These are phyloP conservation scores for Phaeotremella skinneri DNA, from an alignment of 768 basidiomycete species.

Conservation along the genomic window DNA sequence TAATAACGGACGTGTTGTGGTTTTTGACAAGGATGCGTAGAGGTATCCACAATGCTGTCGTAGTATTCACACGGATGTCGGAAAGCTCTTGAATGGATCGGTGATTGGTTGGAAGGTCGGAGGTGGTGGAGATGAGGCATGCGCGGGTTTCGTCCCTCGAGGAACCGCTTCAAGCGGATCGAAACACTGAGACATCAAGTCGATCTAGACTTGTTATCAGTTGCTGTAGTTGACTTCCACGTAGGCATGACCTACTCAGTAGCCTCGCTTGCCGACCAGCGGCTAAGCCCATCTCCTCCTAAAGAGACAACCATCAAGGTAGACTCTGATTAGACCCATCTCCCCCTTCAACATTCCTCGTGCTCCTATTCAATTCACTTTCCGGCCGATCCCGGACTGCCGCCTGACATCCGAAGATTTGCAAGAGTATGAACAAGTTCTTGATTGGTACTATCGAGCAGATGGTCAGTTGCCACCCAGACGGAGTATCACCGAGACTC, in stretches of 20 bases:
- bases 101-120: too few species aligned
- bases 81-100: too few species aligned
- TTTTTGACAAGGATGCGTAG: too few species aligned
- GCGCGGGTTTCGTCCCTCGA: neutral
- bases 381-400: slow-evolving; percentile 10
- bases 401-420: neutral
- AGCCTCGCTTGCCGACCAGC: neutral
- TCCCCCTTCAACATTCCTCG: neutral
- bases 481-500: too few species aligned
- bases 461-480: neutral
- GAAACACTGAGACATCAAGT: neutral
- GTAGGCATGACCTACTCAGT: neutral
- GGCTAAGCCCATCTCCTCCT: neutral
- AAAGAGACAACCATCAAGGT: neutral
- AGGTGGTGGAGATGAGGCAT: too few species aligned
- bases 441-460: slow-evolving; percentile 9
- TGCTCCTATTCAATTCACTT: neutral
- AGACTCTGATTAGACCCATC: too few species aligned
- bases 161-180: neutral
- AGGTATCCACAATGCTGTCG: too few species aligned
- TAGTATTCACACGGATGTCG: too few species aligned
- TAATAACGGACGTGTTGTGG: too few species aligned
- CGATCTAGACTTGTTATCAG: neutral
- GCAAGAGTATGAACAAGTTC: slow-evolving; percentile 16
- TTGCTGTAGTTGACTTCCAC: neutral